Percentiles rank a stretch among this genome's conserved stretches.
Conservation (phyloP, 1,284 basidiomycete genomes). For the Clitocybe nebularis region DNA sequence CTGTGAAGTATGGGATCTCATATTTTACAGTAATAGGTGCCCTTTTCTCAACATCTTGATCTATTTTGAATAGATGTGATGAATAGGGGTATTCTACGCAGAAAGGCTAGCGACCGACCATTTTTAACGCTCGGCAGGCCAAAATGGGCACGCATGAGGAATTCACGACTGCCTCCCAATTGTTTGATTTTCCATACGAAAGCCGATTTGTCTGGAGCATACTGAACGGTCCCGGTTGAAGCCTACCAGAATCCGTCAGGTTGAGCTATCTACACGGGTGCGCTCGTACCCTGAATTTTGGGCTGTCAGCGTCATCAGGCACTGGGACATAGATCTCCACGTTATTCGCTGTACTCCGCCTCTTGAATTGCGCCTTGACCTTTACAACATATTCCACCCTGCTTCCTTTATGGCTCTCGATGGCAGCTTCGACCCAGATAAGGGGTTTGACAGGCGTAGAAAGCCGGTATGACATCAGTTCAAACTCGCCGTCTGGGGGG, state of each 20-base stretch:
- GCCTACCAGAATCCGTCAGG: conserved; percentile 43
- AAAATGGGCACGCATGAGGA: conserved; percentile 95
- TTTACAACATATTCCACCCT: conserved; percentile 99
- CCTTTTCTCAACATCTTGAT: conserved; percentile 84
- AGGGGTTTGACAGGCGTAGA: conserved; percentile 97
- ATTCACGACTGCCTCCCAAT: conserved; percentile 88
- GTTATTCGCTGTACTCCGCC: conserved; percentile 95
- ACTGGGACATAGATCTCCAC: conserved; percentile 98
- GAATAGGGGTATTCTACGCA: neutral
- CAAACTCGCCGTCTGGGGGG: conserved; percentile 98
- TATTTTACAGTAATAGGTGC: conserved; percentile 96
- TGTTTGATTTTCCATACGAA: conserved; percentile 99
- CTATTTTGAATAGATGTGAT: conserved; percentile 29
- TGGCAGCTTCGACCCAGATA: conserved; percentile 96
- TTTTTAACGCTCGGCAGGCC: conserved; percentile 87
- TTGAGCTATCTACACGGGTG: neutral
- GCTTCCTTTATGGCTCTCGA: conserved; percentile 92
- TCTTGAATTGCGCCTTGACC: conserved; percentile 97
- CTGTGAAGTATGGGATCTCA: conserved; percentile 97
- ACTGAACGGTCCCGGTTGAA: conserved; percentile 88
- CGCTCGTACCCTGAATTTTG: conserved; percentile 85
- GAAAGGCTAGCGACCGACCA: conserved; percentile 47
- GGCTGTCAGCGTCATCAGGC: conserved; percentile 97
- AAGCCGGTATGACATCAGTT: conserved; percentile 95
- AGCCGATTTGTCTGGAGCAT: conserved; percentile 92